Conservation (phyloP, 1,284 basidiomycete species). For the Cutaneotrichosporon mucoides region DNA sequence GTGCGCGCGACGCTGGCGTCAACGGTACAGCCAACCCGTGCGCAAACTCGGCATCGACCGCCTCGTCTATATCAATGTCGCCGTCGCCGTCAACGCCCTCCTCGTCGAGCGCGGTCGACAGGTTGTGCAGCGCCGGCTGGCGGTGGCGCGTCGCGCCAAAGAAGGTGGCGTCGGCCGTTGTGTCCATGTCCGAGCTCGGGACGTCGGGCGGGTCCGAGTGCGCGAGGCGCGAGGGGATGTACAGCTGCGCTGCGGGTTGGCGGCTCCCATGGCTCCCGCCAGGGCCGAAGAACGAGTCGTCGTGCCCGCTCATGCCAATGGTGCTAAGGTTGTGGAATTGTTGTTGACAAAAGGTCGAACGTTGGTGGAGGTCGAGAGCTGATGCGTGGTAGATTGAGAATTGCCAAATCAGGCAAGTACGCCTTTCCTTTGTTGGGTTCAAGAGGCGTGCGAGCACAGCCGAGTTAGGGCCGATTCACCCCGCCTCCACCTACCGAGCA, state of each 20-base stretch:
- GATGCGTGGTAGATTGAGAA: no score
- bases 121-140: background rate
- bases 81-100: no score
- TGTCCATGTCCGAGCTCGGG: background rate
- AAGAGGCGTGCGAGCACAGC: no score
- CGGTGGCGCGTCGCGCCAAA: background rate
- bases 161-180: background rate
- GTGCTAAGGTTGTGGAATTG: background rate
- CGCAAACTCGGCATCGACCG: no score
- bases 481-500: no score
- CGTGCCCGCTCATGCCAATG: slow-evolving; percentile 5
- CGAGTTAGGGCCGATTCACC: no score
- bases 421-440: no score
- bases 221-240: no score
- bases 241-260: no score
- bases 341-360: background rate
- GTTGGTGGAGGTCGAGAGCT: background rate
- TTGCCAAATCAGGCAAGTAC: no score
- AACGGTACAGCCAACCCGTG: background rate
- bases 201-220: background rate
- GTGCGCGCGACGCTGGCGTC: background rate
- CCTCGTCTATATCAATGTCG: no score
- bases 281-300: slow-evolving; percentile 20
- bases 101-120: background rate
- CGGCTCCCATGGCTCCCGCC: no score